Evolutionary conservation across 805 yeast species (phyloP).

Genomic region (Candida dajiaensis): DNA sequence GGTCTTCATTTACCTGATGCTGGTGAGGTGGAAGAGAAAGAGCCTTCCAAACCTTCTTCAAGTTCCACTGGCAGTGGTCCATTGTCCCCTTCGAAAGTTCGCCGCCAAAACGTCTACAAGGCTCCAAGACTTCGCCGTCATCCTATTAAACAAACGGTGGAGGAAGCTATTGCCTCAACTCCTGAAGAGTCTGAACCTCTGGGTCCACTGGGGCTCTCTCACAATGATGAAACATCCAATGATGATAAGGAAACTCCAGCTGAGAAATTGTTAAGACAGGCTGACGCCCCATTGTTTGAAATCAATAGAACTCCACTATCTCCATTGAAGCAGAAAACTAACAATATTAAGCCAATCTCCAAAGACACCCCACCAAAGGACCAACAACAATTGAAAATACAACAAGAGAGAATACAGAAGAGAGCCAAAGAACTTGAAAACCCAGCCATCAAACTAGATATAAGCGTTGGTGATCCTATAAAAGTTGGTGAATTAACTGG

Average conservation of each 20-base stretch:
- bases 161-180: conserved; percentile 9
- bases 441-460: conserved; percentile 37
- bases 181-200: conserved; percentile 26
- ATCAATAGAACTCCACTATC: conserved; percentile 27
- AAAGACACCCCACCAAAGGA: conserved; percentile 5
- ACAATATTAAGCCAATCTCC: conserved; percentile 1
- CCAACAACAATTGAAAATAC: conserved; percentile 7
- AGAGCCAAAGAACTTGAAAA: conserved; percentile 3
- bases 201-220: conserved; percentile 27
- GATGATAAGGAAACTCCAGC: conserved; percentile 27
- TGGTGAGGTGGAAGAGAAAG: conserved; percentile 11
- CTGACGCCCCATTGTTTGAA: conserved; percentile 51
- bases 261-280: conserved; percentile 35
- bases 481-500: conserved; percentile 87
- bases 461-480: conserved; percentile 83
- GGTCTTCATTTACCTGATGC: conserved; percentile 4
- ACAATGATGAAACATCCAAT: conserved; percentile 25
- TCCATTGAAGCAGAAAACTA: conserved; percentile 15
- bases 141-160: conserved; percentile 14
- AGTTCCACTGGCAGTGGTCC: neutral
- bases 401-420: neutral
- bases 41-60: conserved; percentile 7
- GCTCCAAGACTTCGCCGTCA: conserved; percentile 42
- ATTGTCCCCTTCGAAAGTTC: conserved; percentile 33
- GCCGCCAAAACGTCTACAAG: conserved; percentile 39